Evolutionary conservation across 306 rosid species (phyloP).

Genomic region (Hippophae rhamnoides): DNA sequence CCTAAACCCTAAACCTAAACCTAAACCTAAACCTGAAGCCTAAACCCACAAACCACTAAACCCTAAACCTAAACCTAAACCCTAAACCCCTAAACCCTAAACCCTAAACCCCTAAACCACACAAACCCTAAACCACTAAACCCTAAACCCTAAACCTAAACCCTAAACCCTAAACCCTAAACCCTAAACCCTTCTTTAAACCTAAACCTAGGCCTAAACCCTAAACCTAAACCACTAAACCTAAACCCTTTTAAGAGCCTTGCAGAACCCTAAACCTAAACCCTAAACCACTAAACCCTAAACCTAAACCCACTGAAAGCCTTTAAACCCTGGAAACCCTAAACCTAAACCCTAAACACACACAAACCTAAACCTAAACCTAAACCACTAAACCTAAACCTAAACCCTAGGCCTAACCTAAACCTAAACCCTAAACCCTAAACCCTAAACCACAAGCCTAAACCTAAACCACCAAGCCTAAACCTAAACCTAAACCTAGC

Average conservation of each 20-base stretch:
- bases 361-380: conserved; percentile 10
- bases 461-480: too few relatives aligned
- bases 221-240: too few relatives aligned
- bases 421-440: too few relatives aligned
- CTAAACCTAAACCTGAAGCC: not conserved
- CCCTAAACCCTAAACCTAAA: conserved; percentile 16
- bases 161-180: conserved; percentile 9
- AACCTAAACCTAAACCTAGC: conserved; percentile 13
- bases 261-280: conserved; percentile 12
- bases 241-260: conserved; percentile 14
- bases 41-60: conserved; percentile 15
- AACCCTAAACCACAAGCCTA: too few relatives aligned
- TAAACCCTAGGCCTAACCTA: too few relatives aligned
- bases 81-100: conserved; percentile 7
- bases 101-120: conserved; percentile 3
- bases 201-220: too few relatives aligned
- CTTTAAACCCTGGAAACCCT: conserved; percentile 2
- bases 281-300: conserved; percentile 11
- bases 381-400: too few relatives aligned
- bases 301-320: too few relatives aligned
- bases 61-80: conserved; percentile 9
- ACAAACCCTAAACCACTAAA: conserved; percentile 1
- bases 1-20: conserved; percentile 11
- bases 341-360: conserved; percentile 10
- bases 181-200: conserved; percentile 17